Conservation (phyloP, 495 filamentous ascomycete species). For the Penicillium roqueforti region DNA sequence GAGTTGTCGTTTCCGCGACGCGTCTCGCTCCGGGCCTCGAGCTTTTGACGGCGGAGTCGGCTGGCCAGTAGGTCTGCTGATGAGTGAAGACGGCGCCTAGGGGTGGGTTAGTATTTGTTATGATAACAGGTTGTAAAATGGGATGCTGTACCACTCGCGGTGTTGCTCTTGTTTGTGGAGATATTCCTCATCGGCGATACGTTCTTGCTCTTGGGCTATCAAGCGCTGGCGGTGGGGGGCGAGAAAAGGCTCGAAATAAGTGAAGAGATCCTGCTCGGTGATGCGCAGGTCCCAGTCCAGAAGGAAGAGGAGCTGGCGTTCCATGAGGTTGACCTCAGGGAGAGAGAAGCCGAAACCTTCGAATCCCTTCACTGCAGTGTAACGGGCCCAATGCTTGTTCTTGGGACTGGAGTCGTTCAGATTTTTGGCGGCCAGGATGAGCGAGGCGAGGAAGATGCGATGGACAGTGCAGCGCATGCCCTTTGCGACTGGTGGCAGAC, state of each 20-base stretch:
- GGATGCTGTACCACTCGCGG: slow-evolving; percentile 34
- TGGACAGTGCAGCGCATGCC: slow-evolving; percentile 96
- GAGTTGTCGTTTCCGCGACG: slow-evolving; percentile 16
- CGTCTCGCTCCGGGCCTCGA: slow-evolving; percentile 30
- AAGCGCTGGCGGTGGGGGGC: slow-evolving; percentile 64
- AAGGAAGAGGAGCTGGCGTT: slow-evolving; percentile 92
- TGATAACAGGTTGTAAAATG: background rate
- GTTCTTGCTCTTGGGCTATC: slow-evolving; percentile 26
- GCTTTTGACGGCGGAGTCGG: slow-evolving; percentile 42
- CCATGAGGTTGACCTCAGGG: slow-evolving; percentile 97
- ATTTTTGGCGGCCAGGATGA: slow-evolving; percentile 77
- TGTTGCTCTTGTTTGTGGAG: slow-evolving; percentile 35
- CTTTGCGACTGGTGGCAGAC: slow-evolving; percentile 90
- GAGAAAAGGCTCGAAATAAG: slow-evolving; percentile 83
- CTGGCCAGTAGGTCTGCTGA: slow-evolving; percentile 41
- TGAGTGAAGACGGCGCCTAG: slow-evolving; percentile 37
- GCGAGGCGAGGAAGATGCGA: slow-evolving; percentile 75
- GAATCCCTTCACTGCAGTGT: slow-evolving; percentile 70
- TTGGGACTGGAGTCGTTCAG: slow-evolving; percentile 90
- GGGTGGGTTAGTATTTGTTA: background rate
- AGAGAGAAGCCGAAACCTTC: slow-evolving; percentile 86
- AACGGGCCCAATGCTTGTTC: slow-evolving; percentile 99
- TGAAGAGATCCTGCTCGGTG: slow-evolving; percentile 76
- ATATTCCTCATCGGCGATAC: slow-evolving; percentile 30
- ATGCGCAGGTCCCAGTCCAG: slow-evolving; percentile 91